Evolutionary conservation across 2,329 filamentous ascomycete species (phyloP).

Genomic region (Curvularia eragrostidis): DNA sequence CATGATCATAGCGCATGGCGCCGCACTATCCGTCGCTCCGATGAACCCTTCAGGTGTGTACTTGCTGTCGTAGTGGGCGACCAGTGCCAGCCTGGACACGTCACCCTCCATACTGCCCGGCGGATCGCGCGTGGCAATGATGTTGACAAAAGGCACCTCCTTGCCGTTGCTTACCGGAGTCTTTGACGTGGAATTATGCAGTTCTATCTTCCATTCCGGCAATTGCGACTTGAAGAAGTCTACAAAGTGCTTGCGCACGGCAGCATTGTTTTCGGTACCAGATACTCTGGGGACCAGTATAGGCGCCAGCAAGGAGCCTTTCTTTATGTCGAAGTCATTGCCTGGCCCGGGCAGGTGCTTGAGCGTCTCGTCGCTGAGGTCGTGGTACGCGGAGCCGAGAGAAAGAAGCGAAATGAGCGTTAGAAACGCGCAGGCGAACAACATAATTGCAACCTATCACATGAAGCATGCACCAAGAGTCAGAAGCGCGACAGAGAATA

Average conservation of each 20-base stretch:
- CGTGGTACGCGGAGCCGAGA: slow-evolving; percentile 58
- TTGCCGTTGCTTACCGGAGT: slow-evolving; percentile 78
- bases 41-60: slow-evolving; percentile 84
- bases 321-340: slow-evolving; percentile 79
- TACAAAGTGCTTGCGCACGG: slow-evolving; percentile 81
- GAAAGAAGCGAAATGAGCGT: slow-evolving; percentile 35
- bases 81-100: slow-evolving; percentile 81
- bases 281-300: slow-evolving; percentile 89
- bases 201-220: slow-evolving; percentile 78
- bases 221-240: slow-evolving; percentile 81
- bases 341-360: slow-evolving; percentile 72
- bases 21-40: slow-evolving; percentile 91
- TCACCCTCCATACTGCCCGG: slow-evolving; percentile 78
- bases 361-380: slow-evolving; percentile 78
- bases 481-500: background rate
- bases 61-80: slow-evolving; percentile 94
- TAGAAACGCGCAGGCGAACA: slow-evolving; percentile 30
- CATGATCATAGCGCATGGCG: slow-evolving; percentile 92
- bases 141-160: slow-evolving; percentile 82
- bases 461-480: slow-evolving; percentile 7
- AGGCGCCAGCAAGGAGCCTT: slow-evolving; percentile 79
- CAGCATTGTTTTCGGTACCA: slow-evolving; percentile 77
- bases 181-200: slow-evolving; percentile 86
- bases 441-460: slow-evolving; percentile 25
- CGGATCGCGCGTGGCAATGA: slow-evolving; percentile 90